Percentiles rank a stretch among this genome's conserved stretches.
phyloP scores from a whole-genome alignment of 2,329 filamentous ascomycete species.

The Fusarium sulawesiense region DNA sequence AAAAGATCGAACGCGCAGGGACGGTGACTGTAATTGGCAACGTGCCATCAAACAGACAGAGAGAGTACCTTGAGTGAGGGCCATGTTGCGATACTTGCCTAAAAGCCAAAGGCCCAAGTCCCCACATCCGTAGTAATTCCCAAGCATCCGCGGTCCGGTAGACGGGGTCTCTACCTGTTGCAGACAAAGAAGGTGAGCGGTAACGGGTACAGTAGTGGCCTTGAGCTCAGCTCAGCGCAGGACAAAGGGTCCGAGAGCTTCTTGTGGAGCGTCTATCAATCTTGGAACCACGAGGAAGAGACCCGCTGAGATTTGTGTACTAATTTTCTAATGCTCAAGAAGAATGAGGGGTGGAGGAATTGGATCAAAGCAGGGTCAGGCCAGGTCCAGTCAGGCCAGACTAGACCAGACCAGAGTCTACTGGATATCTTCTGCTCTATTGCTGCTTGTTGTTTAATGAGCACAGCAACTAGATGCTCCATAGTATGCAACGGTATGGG shows the following conservation, averaged over 20 bases:
- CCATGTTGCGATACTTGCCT: conserved; percentile 24
- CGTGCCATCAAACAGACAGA: not conserved
- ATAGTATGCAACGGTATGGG: conserved; percentile 8
- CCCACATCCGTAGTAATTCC: conserved; percentile 14
- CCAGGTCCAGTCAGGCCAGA: conserved; percentile 6
- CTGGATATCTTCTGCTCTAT: conserved; percentile 8
- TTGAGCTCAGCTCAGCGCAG: conserved; percentile 26
- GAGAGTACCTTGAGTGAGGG: conserved; percentile 15
- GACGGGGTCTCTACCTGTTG: conserved; percentile 26
- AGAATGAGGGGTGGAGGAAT: conserved; percentile 13
- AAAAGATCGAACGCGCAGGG: not conserved
- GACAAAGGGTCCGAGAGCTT: conserved; percentile 36
- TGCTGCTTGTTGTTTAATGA: not conserved
- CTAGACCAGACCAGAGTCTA: conserved; percentile 1
- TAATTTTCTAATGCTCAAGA: not conserved
- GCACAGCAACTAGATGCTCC: not conserved
- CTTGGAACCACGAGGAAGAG: conserved; percentile 25
- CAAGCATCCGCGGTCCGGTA: conserved; percentile 12
- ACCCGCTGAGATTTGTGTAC: conserved; percentile 21
- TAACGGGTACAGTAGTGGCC: conserved; percentile 12
- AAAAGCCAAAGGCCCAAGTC: not conserved
- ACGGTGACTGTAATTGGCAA: conserved; percentile 17
- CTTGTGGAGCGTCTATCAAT: conserved; percentile 29
- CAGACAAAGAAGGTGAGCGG: conserved; percentile 24
- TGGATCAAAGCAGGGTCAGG: conserved; percentile 16